Conservation (phyloP, 2,329 filamentous ascomycete species). For the Paracorniculantispora psalliotae region DNA sequence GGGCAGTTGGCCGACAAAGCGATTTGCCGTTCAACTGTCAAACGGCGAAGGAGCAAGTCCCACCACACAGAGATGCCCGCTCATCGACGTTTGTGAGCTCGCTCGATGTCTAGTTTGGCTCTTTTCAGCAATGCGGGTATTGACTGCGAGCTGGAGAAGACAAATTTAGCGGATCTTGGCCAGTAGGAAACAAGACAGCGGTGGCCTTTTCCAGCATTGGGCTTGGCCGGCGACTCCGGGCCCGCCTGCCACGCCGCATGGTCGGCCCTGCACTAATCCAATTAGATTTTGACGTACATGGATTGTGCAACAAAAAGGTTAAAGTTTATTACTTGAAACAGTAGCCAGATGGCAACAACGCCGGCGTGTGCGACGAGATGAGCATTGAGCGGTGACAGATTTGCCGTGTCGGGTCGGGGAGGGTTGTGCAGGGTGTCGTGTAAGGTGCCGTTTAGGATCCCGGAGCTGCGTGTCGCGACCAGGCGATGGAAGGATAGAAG, state of each 20-base stretch:
- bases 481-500: not conserved
- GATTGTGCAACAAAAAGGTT: not conserved
- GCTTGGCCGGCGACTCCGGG: conserved; percentile 5
- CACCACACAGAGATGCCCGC: too few relatives aligned
- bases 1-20: too few relatives aligned
- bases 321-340: conserved; percentile 7
- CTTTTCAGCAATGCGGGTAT: not conserved
- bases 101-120: not conserved
- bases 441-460: too few relatives aligned
- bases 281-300: not conserved
- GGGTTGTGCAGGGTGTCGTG: too few relatives aligned
- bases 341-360: not conserved
- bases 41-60: too few relatives aligned
- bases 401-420: too few relatives aligned
- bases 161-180: not conserved
- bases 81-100: too few relatives aligned
- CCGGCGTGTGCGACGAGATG: not conserved
- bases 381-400: not conserved
- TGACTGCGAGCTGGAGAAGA: not conserved
- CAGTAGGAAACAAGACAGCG: not conserved
- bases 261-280: conserved; percentile 1
- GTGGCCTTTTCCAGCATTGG: not conserved
- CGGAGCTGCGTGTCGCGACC: not conserved
- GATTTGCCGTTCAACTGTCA: too few relatives aligned
- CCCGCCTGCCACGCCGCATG: conserved; percentile 1